Percentiles rank a stretch among this genome's conserved stretches.
These are phyloP conservation scores for Zea mays DNA, from an alignment of 176 grass and related monocot genomes.

Conservation along the genomic window DNA sequence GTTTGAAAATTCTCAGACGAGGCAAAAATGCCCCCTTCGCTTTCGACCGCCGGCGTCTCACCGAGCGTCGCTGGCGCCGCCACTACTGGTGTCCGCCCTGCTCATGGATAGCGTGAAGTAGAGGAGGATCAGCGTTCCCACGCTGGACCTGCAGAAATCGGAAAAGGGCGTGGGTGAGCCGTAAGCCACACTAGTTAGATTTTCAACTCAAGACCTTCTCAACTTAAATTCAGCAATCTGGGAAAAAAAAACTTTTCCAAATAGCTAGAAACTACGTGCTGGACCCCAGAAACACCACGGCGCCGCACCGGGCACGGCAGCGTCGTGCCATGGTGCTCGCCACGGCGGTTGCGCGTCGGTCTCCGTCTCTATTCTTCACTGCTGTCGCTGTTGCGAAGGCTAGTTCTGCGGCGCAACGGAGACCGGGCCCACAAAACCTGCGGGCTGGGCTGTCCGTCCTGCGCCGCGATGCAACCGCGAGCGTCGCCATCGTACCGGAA, in stretches of 20 bases:
- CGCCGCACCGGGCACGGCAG: not conserved
- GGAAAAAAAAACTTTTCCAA: not conserved
- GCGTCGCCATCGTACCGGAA: not conserved
- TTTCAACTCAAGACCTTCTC: not conserved
- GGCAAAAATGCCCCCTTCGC: not conserved
- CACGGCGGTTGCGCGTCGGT: constrained; percentile 2
- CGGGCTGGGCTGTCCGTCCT: not conserved
- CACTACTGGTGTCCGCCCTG: constrained; percentile 30
- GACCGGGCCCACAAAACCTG: not conserved
- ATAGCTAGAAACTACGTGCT: not conserved
- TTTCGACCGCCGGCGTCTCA: constrained; percentile 11
- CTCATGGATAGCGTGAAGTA: constrained; percentile 87
- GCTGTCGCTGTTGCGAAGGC: not conserved
- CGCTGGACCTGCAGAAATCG: constrained; percentile 62
- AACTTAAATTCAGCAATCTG: not conserved
- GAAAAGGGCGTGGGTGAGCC: not conserved
- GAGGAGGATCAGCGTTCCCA: constrained; percentile 78
- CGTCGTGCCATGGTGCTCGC: not conserved
- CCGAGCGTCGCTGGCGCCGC: constrained; percentile 37
- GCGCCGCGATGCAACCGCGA: not conserved
- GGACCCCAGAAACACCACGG: not conserved
- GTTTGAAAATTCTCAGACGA: constrained; percentile 5
- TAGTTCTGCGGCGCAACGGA: not conserved
- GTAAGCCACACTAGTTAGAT: not conserved
- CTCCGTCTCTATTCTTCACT: not conserved